Conservation (phyloP, 176 grass and related monocot genomes). For the Aegilops longissima region DNA sequence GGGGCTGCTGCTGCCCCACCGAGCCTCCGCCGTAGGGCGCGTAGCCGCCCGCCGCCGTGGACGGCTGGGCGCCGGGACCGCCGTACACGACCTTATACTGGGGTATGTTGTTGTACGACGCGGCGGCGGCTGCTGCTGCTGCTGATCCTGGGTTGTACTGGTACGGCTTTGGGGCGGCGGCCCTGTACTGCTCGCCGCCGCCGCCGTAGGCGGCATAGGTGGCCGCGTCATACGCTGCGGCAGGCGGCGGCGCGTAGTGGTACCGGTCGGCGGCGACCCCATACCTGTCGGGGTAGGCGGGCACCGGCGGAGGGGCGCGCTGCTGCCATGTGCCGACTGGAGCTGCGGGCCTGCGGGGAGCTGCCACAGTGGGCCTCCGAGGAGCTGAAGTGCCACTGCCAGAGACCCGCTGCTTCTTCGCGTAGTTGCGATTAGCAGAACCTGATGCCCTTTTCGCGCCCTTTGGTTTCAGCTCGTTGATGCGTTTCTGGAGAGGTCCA, state of each 20-base stretch:
- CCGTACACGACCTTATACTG: conserved; percentile 33
- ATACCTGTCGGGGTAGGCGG: conserved; percentile 43
- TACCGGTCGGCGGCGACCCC: conserved; percentile 17
- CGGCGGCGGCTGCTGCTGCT: neutral
- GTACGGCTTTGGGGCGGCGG: conserved; percentile 19
- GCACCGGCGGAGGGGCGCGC: conserved; percentile 31
- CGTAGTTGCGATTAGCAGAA: conserved; percentile 31
- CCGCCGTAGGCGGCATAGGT: conserved; percentile 32
- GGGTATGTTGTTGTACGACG: conserved; percentile 6
- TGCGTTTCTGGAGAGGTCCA: conserved; percentile 72
- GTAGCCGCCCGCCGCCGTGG: conserved; percentile 4
- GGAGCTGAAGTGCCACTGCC: conserved; percentile 20
- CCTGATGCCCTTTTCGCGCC: conserved; percentile 50
- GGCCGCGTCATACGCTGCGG: conserved; percentile 27
- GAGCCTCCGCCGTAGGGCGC: neutral
- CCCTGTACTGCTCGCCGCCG: conserved; percentile 2
- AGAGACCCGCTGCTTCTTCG: conserved; percentile 42
- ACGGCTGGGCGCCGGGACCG: conserved; percentile 16
- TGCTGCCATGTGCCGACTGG: conserved; percentile 41
- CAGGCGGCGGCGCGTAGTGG: conserved; percentile 22
- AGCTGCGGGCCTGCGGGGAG: conserved; percentile 42
- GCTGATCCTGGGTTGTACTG: conserved; percentile 5
- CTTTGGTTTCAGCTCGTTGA: conserved; percentile 62
- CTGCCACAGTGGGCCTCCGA: conserved; percentile 29
- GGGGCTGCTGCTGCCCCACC: neutral